Evolutionary conservation across 306 rosid species (phyloP).

Genomic region (Corylus americana): DNA sequence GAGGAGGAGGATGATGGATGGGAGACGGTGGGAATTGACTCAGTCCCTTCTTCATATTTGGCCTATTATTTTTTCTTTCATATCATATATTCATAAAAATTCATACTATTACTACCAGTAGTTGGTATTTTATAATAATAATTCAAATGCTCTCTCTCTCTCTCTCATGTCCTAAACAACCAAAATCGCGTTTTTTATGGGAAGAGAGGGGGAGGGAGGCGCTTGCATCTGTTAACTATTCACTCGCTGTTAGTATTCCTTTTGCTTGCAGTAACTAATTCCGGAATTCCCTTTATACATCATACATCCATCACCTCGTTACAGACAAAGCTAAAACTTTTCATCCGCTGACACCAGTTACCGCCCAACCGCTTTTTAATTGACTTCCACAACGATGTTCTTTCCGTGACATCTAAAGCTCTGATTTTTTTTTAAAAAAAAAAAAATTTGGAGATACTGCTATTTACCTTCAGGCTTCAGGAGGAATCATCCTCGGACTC

Average conservation of each 20-base stretch:
- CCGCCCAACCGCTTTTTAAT: neutral
- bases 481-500: neutral
- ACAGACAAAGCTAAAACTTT: neutral
- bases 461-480: neutral
- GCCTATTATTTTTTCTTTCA: neutral
- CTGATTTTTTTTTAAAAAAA: neutral
- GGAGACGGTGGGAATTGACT: constrained; percentile 3
- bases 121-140: neutral
- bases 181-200: neutral
- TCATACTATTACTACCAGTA: neutral
- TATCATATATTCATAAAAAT: neutral
- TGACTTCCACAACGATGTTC: neutral
- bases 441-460: too few species aligned
- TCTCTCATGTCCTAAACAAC: neutral
- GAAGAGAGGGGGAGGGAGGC: neutral
- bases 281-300: neutral
- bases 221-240: neutral
- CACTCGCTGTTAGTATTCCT: neutral
- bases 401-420: neutral
- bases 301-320: neutral
- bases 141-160: neutral
- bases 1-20: neutral
- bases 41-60: neutral
- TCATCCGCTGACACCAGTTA: neutral
- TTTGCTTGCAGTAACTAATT: neutral